Evolutionary conservation across 2,329 filamentous ascomycete genomes (phyloP).

Genomic region (Byssothecium circinans): DNA sequence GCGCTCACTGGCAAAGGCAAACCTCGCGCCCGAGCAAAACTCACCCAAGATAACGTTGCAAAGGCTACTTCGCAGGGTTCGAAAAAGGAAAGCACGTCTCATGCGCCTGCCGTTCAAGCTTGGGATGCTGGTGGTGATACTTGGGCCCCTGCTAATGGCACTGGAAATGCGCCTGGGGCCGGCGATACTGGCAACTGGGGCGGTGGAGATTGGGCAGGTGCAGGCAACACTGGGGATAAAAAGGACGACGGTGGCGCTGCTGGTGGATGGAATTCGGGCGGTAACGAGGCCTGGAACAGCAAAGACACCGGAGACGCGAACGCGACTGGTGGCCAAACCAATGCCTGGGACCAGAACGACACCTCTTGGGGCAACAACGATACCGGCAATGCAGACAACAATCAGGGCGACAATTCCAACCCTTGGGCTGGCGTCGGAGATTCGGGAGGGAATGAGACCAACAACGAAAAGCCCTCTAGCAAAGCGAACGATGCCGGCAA

Average conservation of each 20-base stretch:
- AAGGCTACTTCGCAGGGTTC: neutral
- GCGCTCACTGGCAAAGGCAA: constrained; percentile 20
- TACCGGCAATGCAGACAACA: neutral
- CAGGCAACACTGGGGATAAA: too few species aligned
- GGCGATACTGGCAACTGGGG: too few species aligned
- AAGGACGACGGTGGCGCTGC: too few species aligned
- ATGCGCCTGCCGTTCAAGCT: neutral
- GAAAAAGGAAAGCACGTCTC: neutral
- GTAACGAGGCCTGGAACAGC: constrained; percentile 1
- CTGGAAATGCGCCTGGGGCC: too few species aligned
- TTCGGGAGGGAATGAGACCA: neutral
- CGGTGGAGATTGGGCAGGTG: too few species aligned
- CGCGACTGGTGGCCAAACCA: too few species aligned
- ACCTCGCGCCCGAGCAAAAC: constrained; percentile 3
- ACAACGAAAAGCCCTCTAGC: constrained; percentile 5
- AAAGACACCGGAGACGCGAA: constrained; percentile 1
- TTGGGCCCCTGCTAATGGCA: too few species aligned
- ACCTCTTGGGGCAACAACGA: too few species aligned
- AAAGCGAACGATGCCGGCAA: neutral
- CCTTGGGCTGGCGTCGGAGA: neutral
- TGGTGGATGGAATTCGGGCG: neutral
- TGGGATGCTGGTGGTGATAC: too few species aligned
- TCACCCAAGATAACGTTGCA: constrained; percentile 5
- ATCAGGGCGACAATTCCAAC: neutral
- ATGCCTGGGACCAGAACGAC: too few species aligned